Evolutionary conservation across 73 alveolate genomes (phyloP).

Genomic region (Urostyla sp.): DNA sequence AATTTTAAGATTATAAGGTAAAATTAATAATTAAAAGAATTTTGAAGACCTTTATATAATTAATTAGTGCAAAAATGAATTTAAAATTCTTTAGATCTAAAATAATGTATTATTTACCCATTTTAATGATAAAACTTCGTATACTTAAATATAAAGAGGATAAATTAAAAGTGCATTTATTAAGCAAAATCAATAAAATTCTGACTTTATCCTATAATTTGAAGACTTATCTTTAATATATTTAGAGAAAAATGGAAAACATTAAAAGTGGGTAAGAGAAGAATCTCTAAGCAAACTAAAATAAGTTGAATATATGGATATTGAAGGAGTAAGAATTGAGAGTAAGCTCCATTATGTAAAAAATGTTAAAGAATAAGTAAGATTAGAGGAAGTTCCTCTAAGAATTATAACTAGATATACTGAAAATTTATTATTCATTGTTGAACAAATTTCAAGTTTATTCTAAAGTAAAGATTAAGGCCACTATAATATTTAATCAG

Average conservation of each 20-base stretch:
- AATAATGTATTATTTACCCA: neutral
- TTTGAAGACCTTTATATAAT: neutral
- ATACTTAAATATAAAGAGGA: neutral
- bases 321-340: constrained; percentile 25
- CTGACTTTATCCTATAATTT: constrained; percentile 11
- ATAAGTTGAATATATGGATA: constrained; percentile 27
- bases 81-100: neutral
- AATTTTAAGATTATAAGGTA: neutral
- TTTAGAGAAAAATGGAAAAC: neutral
- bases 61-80: neutral
- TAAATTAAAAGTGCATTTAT: neutral
- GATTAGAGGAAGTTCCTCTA: constrained; percentile 9
- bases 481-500: neutral
- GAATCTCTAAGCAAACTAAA: constrained; percentile 17
- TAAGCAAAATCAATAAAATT: too few relatives aligned
- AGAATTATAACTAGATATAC: constrained; percentile 40
- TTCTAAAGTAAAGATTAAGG: neutral
- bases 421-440: constrained; percentile 20
- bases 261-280: constrained; percentile 30
- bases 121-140: neutral
- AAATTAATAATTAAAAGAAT: constrained; percentile 1
- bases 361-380: neutral
- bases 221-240: constrained; percentile 1
- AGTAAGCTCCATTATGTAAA: constrained; percentile 25
- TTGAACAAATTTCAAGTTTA: neutral